These are phyloP conservation scores for Oryza nivara DNA, from an alignment of 176 grass and related monocot species.

Conservation along the genomic window DNA sequence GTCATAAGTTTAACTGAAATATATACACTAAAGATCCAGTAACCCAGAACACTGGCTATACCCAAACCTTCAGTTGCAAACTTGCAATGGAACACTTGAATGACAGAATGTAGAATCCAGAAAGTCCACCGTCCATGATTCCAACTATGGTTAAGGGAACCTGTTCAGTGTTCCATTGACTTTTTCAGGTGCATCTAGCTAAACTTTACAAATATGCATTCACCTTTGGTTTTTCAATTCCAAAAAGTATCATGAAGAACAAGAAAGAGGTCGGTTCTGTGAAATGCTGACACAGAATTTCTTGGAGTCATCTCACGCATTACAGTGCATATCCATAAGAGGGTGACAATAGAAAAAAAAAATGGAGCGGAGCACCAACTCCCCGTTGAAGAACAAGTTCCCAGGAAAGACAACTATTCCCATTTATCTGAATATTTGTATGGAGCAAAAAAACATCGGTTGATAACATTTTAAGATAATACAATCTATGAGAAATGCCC, in stretches of 20 bases:
- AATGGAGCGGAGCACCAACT: neutral
- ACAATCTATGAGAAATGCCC: neutral
- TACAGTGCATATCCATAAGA: neutral
- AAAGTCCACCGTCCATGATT: neutral
- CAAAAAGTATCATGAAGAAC: neutral
- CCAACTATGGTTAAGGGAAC: too few species aligned
- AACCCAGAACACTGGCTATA: neutral
- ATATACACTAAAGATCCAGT: neutral
- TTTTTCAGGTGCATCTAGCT: neutral
- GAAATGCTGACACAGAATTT: neutral
- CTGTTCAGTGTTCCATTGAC: neutral
- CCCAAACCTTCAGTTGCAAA: too few species aligned
- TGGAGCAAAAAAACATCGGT: neutral
- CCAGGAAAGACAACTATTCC: neutral
- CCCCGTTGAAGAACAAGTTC: neutral
- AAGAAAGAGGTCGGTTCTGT: neutral
- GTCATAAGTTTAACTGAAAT: neutral
- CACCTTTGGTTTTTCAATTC: neutral
- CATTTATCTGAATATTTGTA: conserved; percentile 6
- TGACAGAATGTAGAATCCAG: neutral
- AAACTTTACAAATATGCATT: neutral
- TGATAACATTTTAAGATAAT: conserved; percentile 8
- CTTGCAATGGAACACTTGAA: too few species aligned
- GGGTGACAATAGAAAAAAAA: neutral
- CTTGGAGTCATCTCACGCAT: neutral